phyloP scores from a whole-genome alignment of 2,329 filamentous ascomycete genomes.

The Neonectria sp. region DNA sequence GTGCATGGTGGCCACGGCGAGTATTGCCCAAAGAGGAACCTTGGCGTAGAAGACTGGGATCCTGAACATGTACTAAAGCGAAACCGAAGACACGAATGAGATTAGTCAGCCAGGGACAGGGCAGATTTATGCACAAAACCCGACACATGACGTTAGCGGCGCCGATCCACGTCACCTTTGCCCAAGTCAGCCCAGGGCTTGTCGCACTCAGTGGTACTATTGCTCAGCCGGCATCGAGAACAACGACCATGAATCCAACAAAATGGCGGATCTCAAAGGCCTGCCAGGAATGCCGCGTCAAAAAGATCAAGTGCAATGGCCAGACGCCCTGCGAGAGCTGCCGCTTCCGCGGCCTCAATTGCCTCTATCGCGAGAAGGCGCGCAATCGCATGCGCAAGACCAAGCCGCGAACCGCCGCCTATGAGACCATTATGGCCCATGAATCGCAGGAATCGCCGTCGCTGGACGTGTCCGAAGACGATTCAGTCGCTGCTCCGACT shows the following conservation, averaged over 20 bases:
- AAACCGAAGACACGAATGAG: not conserved
- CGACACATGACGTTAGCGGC: constrained; percentile 5
- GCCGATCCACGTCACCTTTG: constrained; percentile 10
- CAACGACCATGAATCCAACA: constrained; percentile 45
- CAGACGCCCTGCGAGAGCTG: constrained; percentile 50
- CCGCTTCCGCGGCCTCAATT: constrained; percentile 43
- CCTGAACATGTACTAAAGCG: constrained; percentile 13
- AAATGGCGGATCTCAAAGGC: constrained; percentile 54
- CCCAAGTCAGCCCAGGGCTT: constrained; percentile 15
- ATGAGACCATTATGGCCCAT: constrained; percentile 42
- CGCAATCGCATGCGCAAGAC: constrained; percentile 48
- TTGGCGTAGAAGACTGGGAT: not conserved
- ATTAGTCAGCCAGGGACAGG: not conserved
- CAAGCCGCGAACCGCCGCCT: constrained; percentile 42
- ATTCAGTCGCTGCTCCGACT: constrained; percentile 35
- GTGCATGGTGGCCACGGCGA: not conserved
- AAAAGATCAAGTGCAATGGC: constrained; percentile 53
- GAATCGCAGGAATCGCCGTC: constrained; percentile 35
- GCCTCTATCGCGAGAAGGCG: constrained; percentile 52
- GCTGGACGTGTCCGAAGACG: constrained; percentile 43
- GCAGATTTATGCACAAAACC: constrained; percentile 20
- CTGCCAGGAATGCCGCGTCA: constrained; percentile 52
- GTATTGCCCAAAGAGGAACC: not conserved
- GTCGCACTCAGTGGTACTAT: constrained; percentile 33
- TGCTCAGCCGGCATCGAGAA: constrained; percentile 25